phyloP scores from a whole-genome alignment of 768 basidiomycete species.

The Termitomyces sp. region DNA sequence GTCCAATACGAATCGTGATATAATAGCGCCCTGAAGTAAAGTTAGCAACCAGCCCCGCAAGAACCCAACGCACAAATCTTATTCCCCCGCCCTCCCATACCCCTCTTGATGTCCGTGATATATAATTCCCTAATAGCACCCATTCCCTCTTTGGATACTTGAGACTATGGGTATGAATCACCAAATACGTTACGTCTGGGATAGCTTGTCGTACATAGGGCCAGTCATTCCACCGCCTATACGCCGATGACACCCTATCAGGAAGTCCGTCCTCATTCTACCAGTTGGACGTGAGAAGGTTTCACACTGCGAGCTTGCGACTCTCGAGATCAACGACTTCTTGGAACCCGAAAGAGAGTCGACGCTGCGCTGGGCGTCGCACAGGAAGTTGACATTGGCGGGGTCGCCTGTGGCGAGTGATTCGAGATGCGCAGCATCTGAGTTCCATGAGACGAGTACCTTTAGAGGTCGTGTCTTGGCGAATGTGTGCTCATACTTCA shows the following conservation, averaged over 20 bases:
- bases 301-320: constrained; percentile 90
- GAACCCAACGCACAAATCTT: constrained; percentile 56
- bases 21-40: constrained; percentile 72
- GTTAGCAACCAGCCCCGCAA: background rate
- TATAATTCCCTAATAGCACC: constrained; percentile 57
- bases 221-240: constrained; percentile 87
- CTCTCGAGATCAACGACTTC: constrained; percentile 96
- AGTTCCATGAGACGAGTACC: constrained; percentile 89
- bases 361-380: constrained; percentile 69
- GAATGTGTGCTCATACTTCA: constrained; percentile 73
- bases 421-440: constrained; percentile 84
- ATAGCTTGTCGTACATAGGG: constrained; percentile 71
- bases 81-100: constrained; percentile 91
- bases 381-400: constrained; percentile 80
- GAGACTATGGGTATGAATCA: constrained; percentile 81
- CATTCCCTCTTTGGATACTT: constrained; percentile 60
- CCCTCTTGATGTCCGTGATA: constrained; percentile 85
- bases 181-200: constrained; percentile 73
- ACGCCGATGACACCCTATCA: constrained; percentile 83
- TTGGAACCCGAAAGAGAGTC: constrained; percentile 87
- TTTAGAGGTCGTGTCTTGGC: constrained; percentile 78
- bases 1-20: constrained; percentile 86
- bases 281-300: constrained; percentile 75
- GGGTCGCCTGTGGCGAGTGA: constrained; percentile 54
- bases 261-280: constrained; percentile 55